A percentile compares a stretch with the other conserved stretches of the same genome.
phyloP scores from a whole-genome alignment of 1,139 yeast species.

The Kodamaea suecica region DNA sequence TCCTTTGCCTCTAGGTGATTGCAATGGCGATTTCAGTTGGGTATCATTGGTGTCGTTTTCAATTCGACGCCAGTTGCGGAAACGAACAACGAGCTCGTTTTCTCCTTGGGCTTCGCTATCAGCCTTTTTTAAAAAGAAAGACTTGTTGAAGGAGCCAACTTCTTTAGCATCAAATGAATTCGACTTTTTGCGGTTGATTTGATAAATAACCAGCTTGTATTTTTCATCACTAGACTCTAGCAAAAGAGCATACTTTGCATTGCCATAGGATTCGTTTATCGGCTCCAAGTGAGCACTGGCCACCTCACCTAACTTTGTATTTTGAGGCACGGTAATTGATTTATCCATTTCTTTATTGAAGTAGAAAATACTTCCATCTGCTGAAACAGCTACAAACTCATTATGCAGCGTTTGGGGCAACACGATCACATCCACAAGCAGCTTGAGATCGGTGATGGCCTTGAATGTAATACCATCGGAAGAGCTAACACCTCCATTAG shows the following conservation, averaged over 20 bases:
- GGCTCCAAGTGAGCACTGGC: background rate
- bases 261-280: background rate
- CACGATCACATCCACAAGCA: slow-evolving; percentile 6
- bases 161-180: slow-evolving; percentile 11
- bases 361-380: slow-evolving; percentile 10
- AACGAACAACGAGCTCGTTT: background rate
- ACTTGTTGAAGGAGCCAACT: slow-evolving; percentile 11
- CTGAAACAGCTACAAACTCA: slow-evolving; percentile 12
- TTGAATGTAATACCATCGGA: slow-evolving; percentile 7
- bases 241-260: slow-evolving; percentile 1
- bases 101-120: background rate
- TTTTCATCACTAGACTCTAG: slow-evolving; percentile 1
- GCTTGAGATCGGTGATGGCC: slow-evolving; percentile 7
- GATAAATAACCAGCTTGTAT: slow-evolving; percentile 12
- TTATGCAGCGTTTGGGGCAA: slow-evolving; percentile 8
- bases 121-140: slow-evolving; percentile 7
- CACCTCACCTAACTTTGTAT: slow-evolving; percentile 3
- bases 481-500: slow-evolving; percentile 4
- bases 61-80: background rate
- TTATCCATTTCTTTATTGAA: slow-evolving; percentile 8
- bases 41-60: too few relatives aligned
- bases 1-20: background rate
- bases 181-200: slow-evolving; percentile 8
- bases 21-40: slow-evolving; percentile 1
- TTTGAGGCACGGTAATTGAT: background rate